Evolutionary conservation across 2,329 filamentous ascomycete species (phyloP), one percentile per base, ranked within the genome.

Genomic region (Pseudogymnoascus sp.): DNA sequence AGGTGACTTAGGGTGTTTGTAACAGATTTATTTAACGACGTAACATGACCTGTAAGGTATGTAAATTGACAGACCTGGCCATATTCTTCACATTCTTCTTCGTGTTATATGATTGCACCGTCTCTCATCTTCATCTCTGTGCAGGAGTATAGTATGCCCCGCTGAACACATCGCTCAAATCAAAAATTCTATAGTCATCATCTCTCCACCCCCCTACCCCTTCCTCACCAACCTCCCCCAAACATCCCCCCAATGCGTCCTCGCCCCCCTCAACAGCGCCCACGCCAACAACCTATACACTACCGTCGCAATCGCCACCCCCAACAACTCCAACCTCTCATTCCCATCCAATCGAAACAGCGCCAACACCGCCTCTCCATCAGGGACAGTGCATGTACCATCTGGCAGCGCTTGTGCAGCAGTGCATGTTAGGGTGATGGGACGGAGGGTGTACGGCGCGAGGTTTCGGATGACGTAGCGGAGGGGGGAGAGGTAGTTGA

Each of bases 401-500:
- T 83, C 74, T 0, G 81, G 79, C 8, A 89, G 73, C 38, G 78
- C 77, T 75, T 91, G 87, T 7, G 73, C 75, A 1, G 82, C 79
- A 1, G 79, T 81, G 71, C 89, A 93, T 1, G 83, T 83, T 68
- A 93, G 91, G 0, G 71, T 63, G 5, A 90, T 80, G 0, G 79
- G 81, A 5, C 79, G 75, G 36, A 93, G 74, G 0, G 85, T 85
- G 67, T 86, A 91, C 0, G 85, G 83, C 0, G 85, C 86, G 40
- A 93, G 75, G 36, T 88, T 88, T 0, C 84, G 84, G 3, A 88
- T 80, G 0, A 84, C 81, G 70, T 91, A 93, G 61, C 89, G 87
- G 62, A 90, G 81, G 0, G 89, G 89, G 1, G 82, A 86, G 56
- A 92, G 80, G 72, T 90, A 87, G 72, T 92, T 92, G 71, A 90